phyloP scores from a whole-genome alignment of 2,329 filamentous ascomycete genomes.

The Phialemoniopsis sp. region DNA sequence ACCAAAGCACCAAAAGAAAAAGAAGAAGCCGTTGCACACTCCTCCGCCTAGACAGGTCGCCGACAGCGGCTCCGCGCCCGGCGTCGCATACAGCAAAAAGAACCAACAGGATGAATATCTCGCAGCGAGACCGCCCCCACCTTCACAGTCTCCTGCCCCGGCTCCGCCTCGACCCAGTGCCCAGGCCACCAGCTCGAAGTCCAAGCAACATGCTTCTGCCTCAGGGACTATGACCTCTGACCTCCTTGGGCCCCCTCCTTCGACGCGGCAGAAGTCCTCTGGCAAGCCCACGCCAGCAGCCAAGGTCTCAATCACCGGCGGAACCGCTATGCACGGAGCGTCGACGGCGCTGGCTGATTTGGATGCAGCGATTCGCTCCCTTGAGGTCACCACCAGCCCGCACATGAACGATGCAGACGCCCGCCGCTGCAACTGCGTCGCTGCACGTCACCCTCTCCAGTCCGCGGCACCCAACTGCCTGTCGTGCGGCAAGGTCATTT shows the following conservation, averaged over 20 bases:
- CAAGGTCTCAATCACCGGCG: slow-evolving; percentile 71
- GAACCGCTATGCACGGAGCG: slow-evolving; percentile 76
- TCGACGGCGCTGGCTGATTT: slow-evolving; percentile 69
- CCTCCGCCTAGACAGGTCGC: slow-evolving; percentile 60
- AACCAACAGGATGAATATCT: slow-evolving; percentile 71
- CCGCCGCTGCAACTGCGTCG: slow-evolving; percentile 82
- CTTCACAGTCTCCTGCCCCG: slow-evolving; percentile 28
- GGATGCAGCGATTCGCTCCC: slow-evolving; percentile 77
- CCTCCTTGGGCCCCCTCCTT: slow-evolving; percentile 22
- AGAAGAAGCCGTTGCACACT: slow-evolving; percentile 58
- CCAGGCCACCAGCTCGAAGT: slow-evolving; percentile 40
- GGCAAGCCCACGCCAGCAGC: slow-evolving; percentile 39
- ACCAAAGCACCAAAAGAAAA: slow-evolving; percentile 44
- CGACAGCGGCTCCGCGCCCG: slow-evolving; percentile 58
- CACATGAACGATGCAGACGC: slow-evolving; percentile 31
- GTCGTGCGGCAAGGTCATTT: slow-evolving; percentile 90
- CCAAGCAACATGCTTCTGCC: slow-evolving; percentile 60
- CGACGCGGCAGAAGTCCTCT: too few relatives aligned
- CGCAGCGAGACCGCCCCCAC: slow-evolving; percentile 33
- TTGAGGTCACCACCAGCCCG: slow-evolving; percentile 92
- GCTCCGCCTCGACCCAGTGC: slow-evolving; percentile 46
- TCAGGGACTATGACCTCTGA: slow-evolving; percentile 82
- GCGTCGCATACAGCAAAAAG: slow-evolving; percentile 72
- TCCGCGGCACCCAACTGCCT: slow-evolving; percentile 91
- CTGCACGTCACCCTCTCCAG: slow-evolving; percentile 80